Evolutionary conservation across 345 rosid species (phyloP), one percentile per base, ranked within the genome.

Genomic region (Pistacia vera): DNA sequence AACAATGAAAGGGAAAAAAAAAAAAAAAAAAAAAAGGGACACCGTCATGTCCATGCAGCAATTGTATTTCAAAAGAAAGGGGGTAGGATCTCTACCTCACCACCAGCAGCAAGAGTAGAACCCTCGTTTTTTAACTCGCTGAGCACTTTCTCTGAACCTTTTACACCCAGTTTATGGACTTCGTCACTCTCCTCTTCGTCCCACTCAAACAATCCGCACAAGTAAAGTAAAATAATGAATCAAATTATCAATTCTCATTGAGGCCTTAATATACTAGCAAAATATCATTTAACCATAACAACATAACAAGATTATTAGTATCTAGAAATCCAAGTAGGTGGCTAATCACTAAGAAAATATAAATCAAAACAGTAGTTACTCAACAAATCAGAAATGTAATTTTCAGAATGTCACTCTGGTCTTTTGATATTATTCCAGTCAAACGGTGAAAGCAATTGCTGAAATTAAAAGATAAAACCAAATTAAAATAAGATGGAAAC

Each of bases 81-180:
- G 61, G 36, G 1, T 16, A 77, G 66, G 68, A 80, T 71, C 71
- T 63, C 64, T 88, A 96, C 97, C 98, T 97, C 98, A 0, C 91
- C 90, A 64, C 99, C 99, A 73, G 83, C 79, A 59, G 98, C 97
- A 49, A 94, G 87, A 44, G 79, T 71, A 68, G 97, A 85, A 52
- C 93, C 92, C 17, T 94, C 93, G 59, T n/a, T n/a, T n/a, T 76
- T 82, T 64, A 97, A 87, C 74, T 85, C 85, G 5, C 59, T 68
- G 75, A 92, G 83, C 61, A 81, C 88, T 79, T 85, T 87, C 71
- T 86, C 90, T 5, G 98, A 83, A 73, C 38, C 70, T 80, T 85
- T 92, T 36, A 84, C 46, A 75, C 78, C 88, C 66, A 22, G 25
- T 22, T 84, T 83, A 59, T 76, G 86, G 71, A 73, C 86, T 78